Conservation (phyloP, 257 asterid genomes). For the Mitragyna speciosa region DNA sequence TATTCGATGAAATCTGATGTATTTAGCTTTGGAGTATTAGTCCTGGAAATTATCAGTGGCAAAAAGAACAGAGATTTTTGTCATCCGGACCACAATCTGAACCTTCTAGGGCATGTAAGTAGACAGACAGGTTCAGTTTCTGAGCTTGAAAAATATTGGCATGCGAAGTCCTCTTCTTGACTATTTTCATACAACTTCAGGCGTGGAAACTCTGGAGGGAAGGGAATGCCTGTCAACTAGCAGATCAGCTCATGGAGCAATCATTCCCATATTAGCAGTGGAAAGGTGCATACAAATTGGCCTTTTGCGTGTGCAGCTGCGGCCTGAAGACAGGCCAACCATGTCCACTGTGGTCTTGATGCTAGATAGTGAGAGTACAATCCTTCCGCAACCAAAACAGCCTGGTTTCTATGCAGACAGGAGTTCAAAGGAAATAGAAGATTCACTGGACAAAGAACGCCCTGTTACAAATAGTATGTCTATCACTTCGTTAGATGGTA, state of each 20-base stretch:
- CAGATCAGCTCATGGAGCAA: constrained; percentile 20
- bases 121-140: too few species aligned
- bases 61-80: constrained; percentile 32
- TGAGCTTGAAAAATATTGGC: too few species aligned
- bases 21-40: constrained; percentile 40
- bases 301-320: constrained; percentile 40
- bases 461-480: too few species aligned
- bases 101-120: constrained; percentile 37
- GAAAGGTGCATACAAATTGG: constrained; percentile 34
- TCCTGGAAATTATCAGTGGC: constrained; percentile 40
- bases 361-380: constrained; percentile 30
- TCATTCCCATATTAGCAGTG: constrained; percentile 10
- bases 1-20: constrained; percentile 46
- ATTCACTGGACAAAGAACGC: too few species aligned
- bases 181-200: neutral
- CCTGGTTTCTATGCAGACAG: constrained; percentile 17
- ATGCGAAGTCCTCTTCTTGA: neutral
- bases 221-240: constrained; percentile 33
- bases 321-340: constrained; percentile 47
- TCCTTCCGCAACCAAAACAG: constrained; percentile 39
- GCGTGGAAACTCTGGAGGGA: constrained; percentile 43
- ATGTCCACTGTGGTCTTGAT: constrained; percentile 47
- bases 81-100: constrained; percentile 20
- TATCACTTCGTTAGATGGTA: too few species aligned
- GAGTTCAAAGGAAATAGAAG: too few species aligned